Evolutionary conservation across 176 grass and related monocot genomes (phyloP).

Genomic region (Leersia perrieri): DNA sequence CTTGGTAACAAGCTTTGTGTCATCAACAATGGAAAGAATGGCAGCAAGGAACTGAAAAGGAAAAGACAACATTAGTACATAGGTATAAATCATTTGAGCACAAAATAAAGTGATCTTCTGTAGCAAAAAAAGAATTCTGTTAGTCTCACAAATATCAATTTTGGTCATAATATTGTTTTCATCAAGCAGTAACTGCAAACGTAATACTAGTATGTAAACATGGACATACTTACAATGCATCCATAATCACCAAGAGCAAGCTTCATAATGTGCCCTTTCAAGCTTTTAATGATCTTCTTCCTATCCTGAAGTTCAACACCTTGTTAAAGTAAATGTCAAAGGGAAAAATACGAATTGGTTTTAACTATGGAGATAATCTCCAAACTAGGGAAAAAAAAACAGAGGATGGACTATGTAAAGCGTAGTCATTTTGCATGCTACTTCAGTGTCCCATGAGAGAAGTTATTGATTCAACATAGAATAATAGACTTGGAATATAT

Average conservation of each 20-base stretch:
- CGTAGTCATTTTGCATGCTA: not conserved
- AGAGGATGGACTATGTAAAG: not conserved
- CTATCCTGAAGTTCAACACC: constrained; percentile 68
- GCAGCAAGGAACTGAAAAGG: constrained; percentile 61
- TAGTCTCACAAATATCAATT: not conserved
- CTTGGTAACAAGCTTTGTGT: constrained; percentile 91
- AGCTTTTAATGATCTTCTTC: constrained; percentile 90
- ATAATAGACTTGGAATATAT: not conserved
- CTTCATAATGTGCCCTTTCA: constrained; percentile 81
- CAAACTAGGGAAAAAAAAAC: not conserved
- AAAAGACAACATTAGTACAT: constrained; percentile 39
- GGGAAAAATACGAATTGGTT: not conserved
- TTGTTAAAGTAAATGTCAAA: constrained; percentile 1
- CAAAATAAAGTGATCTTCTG: not conserved
- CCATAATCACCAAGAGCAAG: constrained; percentile 85
- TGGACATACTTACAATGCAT: constrained; percentile 70
- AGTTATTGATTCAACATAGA: not conserved
- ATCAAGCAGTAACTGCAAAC: not conserved
- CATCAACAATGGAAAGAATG: constrained; percentile 86
- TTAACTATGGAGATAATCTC: not conserved
- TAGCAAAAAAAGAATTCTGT: not conserved
- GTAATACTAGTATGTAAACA: not conserved
- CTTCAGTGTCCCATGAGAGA: not conserved
- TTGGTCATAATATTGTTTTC: not conserved
- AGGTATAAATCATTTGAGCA: not conserved